Base-by-base conservation (phyloP, 2,329 filamentous ascomycete genomes). In the Chrysoporthe deuterocubensis region DNA sequence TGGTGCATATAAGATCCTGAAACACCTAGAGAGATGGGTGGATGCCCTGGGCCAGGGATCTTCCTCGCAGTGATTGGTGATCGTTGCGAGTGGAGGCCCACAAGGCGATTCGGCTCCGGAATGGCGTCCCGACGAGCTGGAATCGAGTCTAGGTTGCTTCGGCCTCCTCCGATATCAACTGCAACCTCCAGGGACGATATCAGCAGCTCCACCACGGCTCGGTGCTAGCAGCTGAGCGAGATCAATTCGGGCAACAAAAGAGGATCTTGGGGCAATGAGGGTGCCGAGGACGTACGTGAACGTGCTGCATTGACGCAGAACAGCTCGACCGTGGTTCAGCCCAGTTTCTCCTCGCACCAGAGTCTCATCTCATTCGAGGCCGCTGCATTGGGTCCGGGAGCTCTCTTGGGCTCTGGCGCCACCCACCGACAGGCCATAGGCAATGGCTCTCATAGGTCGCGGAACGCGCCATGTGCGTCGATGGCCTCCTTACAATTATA, bases 121-220 rank as follows among this genome's bases (percentile, higher is more conserved):
- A 62, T 56, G 48, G 66, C 58, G 44, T 59, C 63, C 43, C 50
- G 60, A 32, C 11, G 34, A 48, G 44, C 34, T 37, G 52, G 21
- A 32, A 18, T n/a, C 8, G 46, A 2, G 6, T 21, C 4, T 16
- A 21, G 18, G 50, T 44, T 54, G 57, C n/a, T 14, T 64, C 62
- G 62, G 66, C 46, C 54, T 37, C 44, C 46, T 61, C 66, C 66
- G 61, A 54, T 46, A 52, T 54, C 21, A 43, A 58, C 42, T n/a
- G 50, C 54, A 18, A 40, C 54, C 26, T 54, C 50, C 32, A 32
- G 50, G 50, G 50, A 54, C 50, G 50, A 13, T 43, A 56, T 14
- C 13, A 57, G 32, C 42, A n/a, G 52, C 52, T 65, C 62, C 62
- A 58, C 18, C 18, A 57, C 37, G 14, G 57, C 18, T 48, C 42